Evolutionary conservation across 1,284 basidiomycete genomes (phyloP), one percentile per base, ranked within the genome.

Genomic region (Naganishia albida): DNA sequence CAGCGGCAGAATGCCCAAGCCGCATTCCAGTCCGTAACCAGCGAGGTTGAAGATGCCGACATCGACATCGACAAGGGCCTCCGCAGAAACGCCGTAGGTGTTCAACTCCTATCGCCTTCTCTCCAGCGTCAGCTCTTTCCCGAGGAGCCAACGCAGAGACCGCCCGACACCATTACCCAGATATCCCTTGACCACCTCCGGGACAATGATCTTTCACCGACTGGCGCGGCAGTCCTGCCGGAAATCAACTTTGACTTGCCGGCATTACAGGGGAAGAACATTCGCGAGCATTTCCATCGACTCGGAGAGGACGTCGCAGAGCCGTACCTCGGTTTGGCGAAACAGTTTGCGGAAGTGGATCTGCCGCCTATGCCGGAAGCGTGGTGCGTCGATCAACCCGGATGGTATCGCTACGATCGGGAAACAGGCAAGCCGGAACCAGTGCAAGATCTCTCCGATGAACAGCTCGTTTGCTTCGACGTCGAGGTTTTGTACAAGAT

Each of bases 401-500:
- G 96, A 7, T 99, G 96, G 95, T 93, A 90, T 1, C 88, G 88
- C 71, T 98, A 98, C 76, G 74, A 86, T 73, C 43, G 64, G 2
- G 76, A 78, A 63, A 50, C 57, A n/a, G 78, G 77, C 15, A 68
- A 62, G 38, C 52, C 63, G 20, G 70, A 73, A 26, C 48, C 62
- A 0, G 78, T 79, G 0, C 62, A 73, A 6, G 75, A 80, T 51
- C 69, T 78, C 64, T 82, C 84, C 0, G 93, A 95, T 72, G 80
- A 87, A 57, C 84, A 87, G 78, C 83, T 98, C 28, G 72, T 80
- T 60, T 85, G 87, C 0, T 97, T 99, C 71, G 96, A 99, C 76
- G 90, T 99, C 55, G 95, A 99, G 79, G 93, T 91, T 0, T 84
- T 99, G 81, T 92, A 93, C 18, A 84, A 85, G 43, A 84, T 91